Evolutionary conservation across 345 rosid genomes (phyloP).

Genomic region (Citrus unshiu): DNA sequence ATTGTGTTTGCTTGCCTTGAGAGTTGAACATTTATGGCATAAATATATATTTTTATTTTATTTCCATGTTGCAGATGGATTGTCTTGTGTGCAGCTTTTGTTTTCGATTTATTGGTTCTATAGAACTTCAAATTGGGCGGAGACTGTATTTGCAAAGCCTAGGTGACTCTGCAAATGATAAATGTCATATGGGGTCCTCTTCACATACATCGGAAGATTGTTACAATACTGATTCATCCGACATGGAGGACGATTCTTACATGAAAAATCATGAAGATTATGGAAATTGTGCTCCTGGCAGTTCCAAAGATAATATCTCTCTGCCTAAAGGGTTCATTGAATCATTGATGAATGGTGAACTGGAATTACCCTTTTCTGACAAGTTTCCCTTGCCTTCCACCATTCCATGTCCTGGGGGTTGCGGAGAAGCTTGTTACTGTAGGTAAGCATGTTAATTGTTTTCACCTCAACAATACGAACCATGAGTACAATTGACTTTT

Average conservation of each 20-base stretch:
- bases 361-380: slow-evolving; percentile 48
- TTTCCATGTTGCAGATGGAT: slow-evolving; percentile 51
- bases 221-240: slow-evolving; percentile 33
- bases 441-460: slow-evolving; percentile 39
- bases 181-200: slow-evolving; percentile 17
- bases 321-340: slow-evolving; percentile 49
- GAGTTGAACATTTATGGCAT: not conserved
- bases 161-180: slow-evolving; percentile 42
- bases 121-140: slow-evolving; percentile 81
- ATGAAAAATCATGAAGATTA: slow-evolving; percentile 16
- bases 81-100: slow-evolving; percentile 91
- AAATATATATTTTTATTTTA: not conserved
- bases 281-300: slow-evolving; percentile 38
- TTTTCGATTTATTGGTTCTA: slow-evolving; percentile 73
- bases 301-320: slow-evolving; percentile 31
- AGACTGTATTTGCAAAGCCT: slow-evolving; percentile 68
- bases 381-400: slow-evolving; percentile 57
- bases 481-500: not conserved
- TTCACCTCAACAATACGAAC: not conserved
- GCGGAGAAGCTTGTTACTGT: slow-evolving; percentile 76
- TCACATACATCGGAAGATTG: slow-evolving; percentile 19
- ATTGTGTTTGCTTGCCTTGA: not conserved
- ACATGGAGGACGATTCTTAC: slow-evolving; percentile 20
- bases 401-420: slow-evolving; percentile 63
- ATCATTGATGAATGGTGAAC: slow-evolving; percentile 58